Evolutionary conservation across 225 moss, liverwort and hornwort species (phyloP).

Genomic region (Sphagnum tenellum): DNA sequence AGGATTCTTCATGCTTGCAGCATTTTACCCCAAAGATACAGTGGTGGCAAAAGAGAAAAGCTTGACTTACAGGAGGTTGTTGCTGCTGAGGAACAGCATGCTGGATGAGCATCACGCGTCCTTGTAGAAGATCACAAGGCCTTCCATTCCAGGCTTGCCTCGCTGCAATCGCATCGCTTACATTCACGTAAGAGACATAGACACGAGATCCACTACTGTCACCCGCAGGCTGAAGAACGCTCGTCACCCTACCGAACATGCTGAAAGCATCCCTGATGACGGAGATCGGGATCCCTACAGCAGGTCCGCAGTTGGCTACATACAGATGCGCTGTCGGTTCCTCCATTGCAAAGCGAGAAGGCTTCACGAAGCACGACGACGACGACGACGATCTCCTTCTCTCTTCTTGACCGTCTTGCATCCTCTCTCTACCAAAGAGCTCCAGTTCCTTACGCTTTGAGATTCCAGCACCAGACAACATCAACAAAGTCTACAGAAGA

Average conservation of each 20-base stretch:
- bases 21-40: background rate
- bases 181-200: slow-evolving; percentile 48
- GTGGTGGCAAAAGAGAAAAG: background rate
- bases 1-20: background rate
- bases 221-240: slow-evolving; percentile 45
- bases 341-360: slow-evolving; percentile 22
- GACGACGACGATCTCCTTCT: background rate
- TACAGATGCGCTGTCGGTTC: slow-evolving; percentile 69
- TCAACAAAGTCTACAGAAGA: too few species aligned
- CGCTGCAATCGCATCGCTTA: slow-evolving; percentile 53
- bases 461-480: too few species aligned
- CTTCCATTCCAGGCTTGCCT: slow-evolving; percentile 62
- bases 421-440: too few species aligned
- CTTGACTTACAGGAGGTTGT: slow-evolving; percentile 28
- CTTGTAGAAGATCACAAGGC: slow-evolving; percentile 51
- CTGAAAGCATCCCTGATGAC: slow-evolving; percentile 46
- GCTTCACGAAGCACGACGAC: slow-evolving; percentile 40
- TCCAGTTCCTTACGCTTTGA: too few species aligned
- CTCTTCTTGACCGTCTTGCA: slow-evolving; percentile 3
- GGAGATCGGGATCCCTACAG: slow-evolving; percentile 47
- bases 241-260: slow-evolving; percentile 48
- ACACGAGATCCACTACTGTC: slow-evolving; percentile 71
- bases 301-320: slow-evolving; percentile 88
- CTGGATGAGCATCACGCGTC: slow-evolving; percentile 76
- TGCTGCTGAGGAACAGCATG: slow-evolving; percentile 55